Evolutionary conservation across 768 basidiomycete species (phyloP), one percentile per base, ranked within the genome.

Genomic region (Lepiota venenata): DNA sequence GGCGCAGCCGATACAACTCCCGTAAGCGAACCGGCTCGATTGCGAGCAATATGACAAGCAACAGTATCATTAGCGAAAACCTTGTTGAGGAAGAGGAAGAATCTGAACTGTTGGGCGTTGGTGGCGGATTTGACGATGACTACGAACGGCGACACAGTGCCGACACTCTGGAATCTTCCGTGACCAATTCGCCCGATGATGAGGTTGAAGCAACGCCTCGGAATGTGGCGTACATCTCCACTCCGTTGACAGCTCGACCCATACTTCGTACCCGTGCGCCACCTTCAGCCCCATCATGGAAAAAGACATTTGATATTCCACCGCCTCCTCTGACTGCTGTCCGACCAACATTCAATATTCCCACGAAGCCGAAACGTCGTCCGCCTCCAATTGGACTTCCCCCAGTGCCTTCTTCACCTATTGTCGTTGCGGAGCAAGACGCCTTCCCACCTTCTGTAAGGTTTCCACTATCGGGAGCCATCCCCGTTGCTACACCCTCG

Each of bases 61-160:
- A 79, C 61, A 92, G 90, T 65, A 71, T 87, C 39, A 66, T 90
- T 40, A 91, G 88, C 63, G 90, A 92, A 65, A 78, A 92, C 49
- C 79, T 91, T 8, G 81, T 92, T 9, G 91, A 91, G 63, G 88
- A 88, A 58, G 88, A 91, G 18, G 90, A 92, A 64, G 88, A 92
- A 64, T 70, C 80, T 45, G 85, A 84, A 55, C 71, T 91, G 0
- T 75, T 91, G 39, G 85, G 86, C 42, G 66, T 87, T 15, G 84
- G 87, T 50, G 82, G 85, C 50, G 80, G 82, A 35, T 90, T 89
- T 58, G 77, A 80, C 60, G 71, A 72, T 22, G 71, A 71, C 42
- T 67, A 68, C n/a, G 73, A 74, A 48, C 67, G 69, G 57, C 65
- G 67, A 21, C 65, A 60, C 51, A 65, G 69, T 48, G 61, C 67